phyloP scores from a whole-genome alignment of 345 rosid species.

The Syzygium oleosum region DNA sequence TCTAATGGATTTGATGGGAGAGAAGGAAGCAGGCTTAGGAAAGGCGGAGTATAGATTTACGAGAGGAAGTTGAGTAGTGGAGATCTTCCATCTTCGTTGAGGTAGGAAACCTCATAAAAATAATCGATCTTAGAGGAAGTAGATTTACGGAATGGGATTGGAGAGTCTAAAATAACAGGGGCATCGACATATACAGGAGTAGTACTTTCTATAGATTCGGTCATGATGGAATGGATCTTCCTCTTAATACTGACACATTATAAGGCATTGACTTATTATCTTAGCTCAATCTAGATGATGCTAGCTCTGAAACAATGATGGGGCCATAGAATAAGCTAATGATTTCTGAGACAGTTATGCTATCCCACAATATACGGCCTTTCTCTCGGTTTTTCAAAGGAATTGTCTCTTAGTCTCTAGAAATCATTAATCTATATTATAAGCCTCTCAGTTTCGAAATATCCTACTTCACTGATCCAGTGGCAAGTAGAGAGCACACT shows the following conservation, averaged over 20 bases:
- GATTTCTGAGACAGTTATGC: background rate
- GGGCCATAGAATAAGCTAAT: background rate
- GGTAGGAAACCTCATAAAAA: no score
- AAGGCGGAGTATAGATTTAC: background rate
- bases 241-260: background rate
- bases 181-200: background rate
- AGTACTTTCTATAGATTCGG: background rate
- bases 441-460: background rate
- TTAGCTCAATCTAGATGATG: background rate
- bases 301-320: background rate
- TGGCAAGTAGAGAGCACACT: background rate
- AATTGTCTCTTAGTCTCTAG: background rate
- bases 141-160: background rate
- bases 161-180: background rate
- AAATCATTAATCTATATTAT: no score
- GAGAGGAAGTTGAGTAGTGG: no score
- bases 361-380: background rate
- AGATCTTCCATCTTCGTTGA: no score
- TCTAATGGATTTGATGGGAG: no score
- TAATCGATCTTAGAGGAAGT: background rate
- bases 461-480: background rate
- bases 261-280: background rate
- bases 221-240: background rate
- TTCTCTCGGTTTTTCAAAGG: background rate
- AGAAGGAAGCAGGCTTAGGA: no score